phyloP scores from a whole-genome alignment of 345 rosid species.

The Citrus glauca region DNA sequence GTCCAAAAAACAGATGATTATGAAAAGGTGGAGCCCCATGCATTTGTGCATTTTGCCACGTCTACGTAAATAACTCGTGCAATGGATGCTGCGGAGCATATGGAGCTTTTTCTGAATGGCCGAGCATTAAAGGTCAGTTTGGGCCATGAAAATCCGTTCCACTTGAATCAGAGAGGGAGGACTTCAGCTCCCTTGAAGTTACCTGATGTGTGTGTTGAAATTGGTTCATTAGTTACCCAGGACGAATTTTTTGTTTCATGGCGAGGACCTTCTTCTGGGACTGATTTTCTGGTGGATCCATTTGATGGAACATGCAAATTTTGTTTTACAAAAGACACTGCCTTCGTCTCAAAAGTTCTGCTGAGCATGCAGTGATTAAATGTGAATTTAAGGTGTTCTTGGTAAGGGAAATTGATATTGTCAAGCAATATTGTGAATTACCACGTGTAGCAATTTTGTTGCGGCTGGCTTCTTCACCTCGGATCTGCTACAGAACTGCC shows the following conservation, averaged over 20 bases:
- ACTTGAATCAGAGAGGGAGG: conserved; percentile 62
- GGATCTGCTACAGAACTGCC: conserved; percentile 76
- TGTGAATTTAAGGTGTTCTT: conserved; percentile 75
- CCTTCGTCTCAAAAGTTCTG: conserved; percentile 53
- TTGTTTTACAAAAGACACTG: conserved; percentile 59
- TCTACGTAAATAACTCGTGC: conserved; percentile 30
- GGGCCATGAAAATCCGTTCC: conserved; percentile 67
- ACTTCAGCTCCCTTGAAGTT: conserved; percentile 47
- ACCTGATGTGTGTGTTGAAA: conserved; percentile 52
- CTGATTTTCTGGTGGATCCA: conserved; percentile 76
- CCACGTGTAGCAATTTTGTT: conserved; percentile 46
- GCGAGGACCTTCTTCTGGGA: conserved; percentile 55
- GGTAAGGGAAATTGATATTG: conserved; percentile 59
- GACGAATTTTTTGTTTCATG: conserved; percentile 60
- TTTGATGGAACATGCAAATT: conserved; percentile 71
- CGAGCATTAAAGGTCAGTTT: conserved; percentile 56
- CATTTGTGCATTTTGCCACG: conserved; percentile 75
- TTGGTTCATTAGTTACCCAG: conserved; percentile 48
- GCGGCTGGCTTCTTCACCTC: conserved; percentile 71
- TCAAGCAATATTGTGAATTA: conserved; percentile 39
- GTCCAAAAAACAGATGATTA: conserved; percentile 31
- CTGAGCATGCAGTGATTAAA: conserved; percentile 50
- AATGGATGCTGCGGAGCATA: conserved; percentile 27
- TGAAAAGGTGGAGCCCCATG: conserved; percentile 69
- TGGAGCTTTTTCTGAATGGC: conserved; percentile 37